Conservation (phyloP, 306 rosid genomes). For the Quercus parvula region DNA sequence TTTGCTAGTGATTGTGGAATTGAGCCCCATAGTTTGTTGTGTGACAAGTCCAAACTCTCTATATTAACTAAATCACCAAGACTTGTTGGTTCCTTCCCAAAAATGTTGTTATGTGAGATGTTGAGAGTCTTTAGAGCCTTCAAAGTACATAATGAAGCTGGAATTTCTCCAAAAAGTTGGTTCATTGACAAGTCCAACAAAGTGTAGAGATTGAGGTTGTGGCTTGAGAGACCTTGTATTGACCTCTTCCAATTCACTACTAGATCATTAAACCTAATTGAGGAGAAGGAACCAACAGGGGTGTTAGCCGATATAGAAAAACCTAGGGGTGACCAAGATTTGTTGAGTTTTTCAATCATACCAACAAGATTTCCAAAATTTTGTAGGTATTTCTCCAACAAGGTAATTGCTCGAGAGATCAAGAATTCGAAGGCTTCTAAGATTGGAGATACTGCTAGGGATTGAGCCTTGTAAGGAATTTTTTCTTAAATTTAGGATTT, state of each 20-base stretch:
- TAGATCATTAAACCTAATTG: slow-evolving; percentile 17
- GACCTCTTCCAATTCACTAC: slow-evolving; percentile 26
- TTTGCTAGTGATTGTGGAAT: slow-evolving; percentile 19
- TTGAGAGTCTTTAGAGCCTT: slow-evolving; percentile 27
- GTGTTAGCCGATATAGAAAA: too few species aligned
- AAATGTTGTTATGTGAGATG: slow-evolving; percentile 23
- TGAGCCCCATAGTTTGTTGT: slow-evolving; percentile 22
- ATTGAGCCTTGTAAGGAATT: too few species aligned
- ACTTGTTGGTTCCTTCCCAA: slow-evolving; percentile 24
- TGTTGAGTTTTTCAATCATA: slow-evolving; percentile 15
- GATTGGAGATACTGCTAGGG: not conserved
- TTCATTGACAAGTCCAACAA: slow-evolving; percentile 26
- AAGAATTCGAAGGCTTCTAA: slow-evolving; percentile 16
- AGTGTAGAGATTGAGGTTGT: slow-evolving; percentile 18
- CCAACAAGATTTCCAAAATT: slow-evolving; percentile 13
- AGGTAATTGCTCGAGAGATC: slow-evolving; percentile 25
- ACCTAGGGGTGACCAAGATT: not conserved
- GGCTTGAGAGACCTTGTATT: slow-evolving; percentile 10
- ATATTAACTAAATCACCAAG: slow-evolving; percentile 17
- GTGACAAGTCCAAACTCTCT: slow-evolving; percentile 31
- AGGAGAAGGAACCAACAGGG: too few species aligned
- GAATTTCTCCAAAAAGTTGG: slow-evolving; percentile 16
- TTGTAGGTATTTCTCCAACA: not conserved
- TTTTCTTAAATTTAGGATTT: too few species aligned
- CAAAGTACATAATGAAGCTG: slow-evolving; percentile 12